A percentile compares a stretch with the other conserved stretches of the same genome.
Evolutionary conservation across 495 filamentous ascomycete species (phyloP).

Genomic region (Bombardia bombarda): DNA sequence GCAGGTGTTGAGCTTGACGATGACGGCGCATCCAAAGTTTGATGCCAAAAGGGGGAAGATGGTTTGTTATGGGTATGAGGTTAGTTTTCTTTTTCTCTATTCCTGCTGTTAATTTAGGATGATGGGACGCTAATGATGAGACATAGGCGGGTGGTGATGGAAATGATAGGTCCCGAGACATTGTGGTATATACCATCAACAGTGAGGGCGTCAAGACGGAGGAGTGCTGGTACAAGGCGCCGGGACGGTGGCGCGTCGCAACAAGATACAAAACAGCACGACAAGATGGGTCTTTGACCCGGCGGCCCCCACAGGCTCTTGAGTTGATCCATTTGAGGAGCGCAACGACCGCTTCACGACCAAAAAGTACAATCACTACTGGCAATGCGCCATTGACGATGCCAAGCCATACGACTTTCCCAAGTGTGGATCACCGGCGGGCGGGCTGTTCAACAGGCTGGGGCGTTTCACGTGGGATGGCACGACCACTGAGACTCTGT

Average conservation of each 20-base stretch:
- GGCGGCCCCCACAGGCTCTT: background rate
- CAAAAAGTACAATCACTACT: conserved; percentile 41
- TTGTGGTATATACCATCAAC: conserved; percentile 34
- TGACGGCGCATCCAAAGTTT: conserved; percentile 51
- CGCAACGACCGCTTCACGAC: conserved; percentile 43
- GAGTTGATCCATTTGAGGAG: conserved; percentile 19
- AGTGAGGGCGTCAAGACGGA: conserved; percentile 30
- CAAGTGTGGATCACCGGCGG: conserved; percentile 29
- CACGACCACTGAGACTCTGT: conserved; percentile 23
- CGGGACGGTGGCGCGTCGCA: conserved; percentile 2
- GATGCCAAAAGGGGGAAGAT: conserved; percentile 47
- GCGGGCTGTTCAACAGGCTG: conserved; percentile 33
- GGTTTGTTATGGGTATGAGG: conserved; percentile 44
- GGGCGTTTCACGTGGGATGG: conserved; percentile 28
- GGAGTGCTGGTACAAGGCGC: conserved; percentile 32
- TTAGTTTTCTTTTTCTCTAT: background rate
- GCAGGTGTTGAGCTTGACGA: conserved; percentile 41
- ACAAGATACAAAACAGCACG: conserved; percentile 24
- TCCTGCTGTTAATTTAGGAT: background rate
- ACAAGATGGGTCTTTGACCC: conserved; percentile 10
- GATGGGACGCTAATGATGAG: background rate
- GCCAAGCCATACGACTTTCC: conserved; percentile 32
- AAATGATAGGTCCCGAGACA: conserved; percentile 30
- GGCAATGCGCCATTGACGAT: conserved; percentile 34
- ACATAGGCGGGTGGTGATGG: conserved; percentile 30